Conservation (phyloP, 768 basidiomycete species). For the Tylopilus sp. region DNA sequence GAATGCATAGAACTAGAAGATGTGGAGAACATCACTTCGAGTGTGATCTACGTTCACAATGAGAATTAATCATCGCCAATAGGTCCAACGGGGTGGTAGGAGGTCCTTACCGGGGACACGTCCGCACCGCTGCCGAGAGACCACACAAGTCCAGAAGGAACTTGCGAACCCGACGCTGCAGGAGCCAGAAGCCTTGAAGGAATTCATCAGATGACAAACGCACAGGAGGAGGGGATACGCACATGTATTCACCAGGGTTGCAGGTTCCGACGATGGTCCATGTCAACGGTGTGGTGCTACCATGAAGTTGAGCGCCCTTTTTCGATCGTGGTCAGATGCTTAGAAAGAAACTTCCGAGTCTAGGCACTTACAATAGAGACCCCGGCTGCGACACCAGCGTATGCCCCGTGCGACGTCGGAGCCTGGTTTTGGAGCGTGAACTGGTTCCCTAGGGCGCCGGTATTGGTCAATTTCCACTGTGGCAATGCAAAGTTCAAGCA, state of each 20-base stretch:
- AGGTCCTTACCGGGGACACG: neutral
- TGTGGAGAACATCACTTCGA: neutral
- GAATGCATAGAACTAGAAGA: neutral
- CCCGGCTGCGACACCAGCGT: neutral
- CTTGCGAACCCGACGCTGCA: no score
- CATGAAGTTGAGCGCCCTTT: neutral
- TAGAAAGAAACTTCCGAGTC: neutral
- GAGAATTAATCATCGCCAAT: neutral
- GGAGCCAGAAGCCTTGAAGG: neutral
- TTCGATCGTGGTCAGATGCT: neutral
- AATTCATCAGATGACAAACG: neutral
- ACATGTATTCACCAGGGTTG: neutral
- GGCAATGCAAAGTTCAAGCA: neutral
- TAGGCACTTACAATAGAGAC: neutral
- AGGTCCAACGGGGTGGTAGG: neutral
- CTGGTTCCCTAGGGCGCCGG: neutral
- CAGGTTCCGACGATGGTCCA: neutral
- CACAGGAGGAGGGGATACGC: neutral
- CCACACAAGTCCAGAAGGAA: neutral
- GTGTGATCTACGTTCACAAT: neutral
- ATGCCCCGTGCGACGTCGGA: neutral
- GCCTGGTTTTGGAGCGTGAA: neutral
- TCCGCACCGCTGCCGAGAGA: neutral
- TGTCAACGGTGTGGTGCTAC: neutral
- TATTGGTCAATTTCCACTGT: constrained; percentile 1